Evolutionary conservation across 1,284 basidiomycete genomes (phyloP), one percentile per base, ranked within the genome.

Genomic region (Cryptococcus hybrid): DNA sequence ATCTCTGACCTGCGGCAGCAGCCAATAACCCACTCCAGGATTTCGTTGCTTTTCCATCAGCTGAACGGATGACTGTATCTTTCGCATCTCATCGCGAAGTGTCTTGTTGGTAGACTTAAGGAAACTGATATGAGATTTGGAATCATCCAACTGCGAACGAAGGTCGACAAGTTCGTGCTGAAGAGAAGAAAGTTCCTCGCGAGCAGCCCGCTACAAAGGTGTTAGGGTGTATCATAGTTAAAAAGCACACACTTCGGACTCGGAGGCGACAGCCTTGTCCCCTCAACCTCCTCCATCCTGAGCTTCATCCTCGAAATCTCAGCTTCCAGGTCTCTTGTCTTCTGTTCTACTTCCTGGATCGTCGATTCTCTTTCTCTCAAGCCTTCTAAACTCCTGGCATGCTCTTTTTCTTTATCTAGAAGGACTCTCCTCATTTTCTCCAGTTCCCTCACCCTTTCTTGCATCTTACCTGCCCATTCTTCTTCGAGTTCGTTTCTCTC

Each of bases 11-110:
- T 51, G 58, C 59, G 3, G 57, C 38, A 9, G 62, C 60, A 6
- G 85, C 84, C 91, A 95, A 74, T 93, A 95, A 4, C 92, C 91
- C 9, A 92, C 88, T n/a, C 92, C 92, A 0, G 92, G 90, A 68
- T 89, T 90, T 37, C 93, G 85, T 68, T 92, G 89, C 51, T 86
- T 83, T 69, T 96, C 93, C 35, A 96, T 81, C n/a, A 95, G 77
- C 5, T 91, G 87, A 38, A 88, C 89, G 13, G 91, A 93, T 0
- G 87, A 89, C 75, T 95, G 93, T 1, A 97, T 86, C 75, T 96
- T 96, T 48, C 91, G 86, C 56, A 97, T 77, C 73, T 97, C 93
- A 57, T 96, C 93, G 11, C 91, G 86, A 13, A 96, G 79, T 0
- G 86, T 90, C 88, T 92, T 92, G 75, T 91, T 93, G 55, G 66